phyloP scores from a whole-genome alignment of 257 asterid species.

The Solanum peruvianum region DNA sequence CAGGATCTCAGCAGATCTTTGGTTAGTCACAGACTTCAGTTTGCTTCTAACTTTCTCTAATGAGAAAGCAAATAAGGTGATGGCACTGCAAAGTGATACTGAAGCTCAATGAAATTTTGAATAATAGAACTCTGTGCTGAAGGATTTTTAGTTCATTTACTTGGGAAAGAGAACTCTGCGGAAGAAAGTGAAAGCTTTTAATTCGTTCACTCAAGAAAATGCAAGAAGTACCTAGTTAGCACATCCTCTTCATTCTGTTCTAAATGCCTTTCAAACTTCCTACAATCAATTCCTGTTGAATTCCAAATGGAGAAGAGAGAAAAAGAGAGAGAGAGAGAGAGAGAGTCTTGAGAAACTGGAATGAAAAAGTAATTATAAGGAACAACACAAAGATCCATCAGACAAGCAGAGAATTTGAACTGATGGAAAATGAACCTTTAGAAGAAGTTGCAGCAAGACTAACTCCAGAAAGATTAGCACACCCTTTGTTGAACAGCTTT shows the following conservation, averaged over 20 bases:
- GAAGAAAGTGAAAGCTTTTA: neutral
- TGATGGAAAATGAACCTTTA: conserved; percentile 28
- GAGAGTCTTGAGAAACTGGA: neutral
- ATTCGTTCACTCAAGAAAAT: conserved; percentile 2
- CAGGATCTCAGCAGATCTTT: conserved; percentile 67
- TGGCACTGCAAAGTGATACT: conserved; percentile 42
- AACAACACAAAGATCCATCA: conserved; percentile 2
- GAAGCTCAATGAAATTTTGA: neutral
- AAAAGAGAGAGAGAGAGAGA: neutral
- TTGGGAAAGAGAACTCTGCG: neutral
- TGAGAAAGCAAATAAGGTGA: conserved; percentile 51
- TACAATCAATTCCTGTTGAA: conserved; percentile 29
- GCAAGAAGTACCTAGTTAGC: conserved; percentile 49
- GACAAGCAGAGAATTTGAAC: neutral
- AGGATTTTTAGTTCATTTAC: neutral
- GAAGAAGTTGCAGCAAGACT: conserved; percentile 25
- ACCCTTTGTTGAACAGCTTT: conserved; percentile 11
- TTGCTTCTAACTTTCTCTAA: conserved; percentile 57
- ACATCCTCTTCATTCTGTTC: conserved; percentile 47
- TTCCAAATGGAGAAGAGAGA: neutral
- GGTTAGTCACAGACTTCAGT: conserved; percentile 46
- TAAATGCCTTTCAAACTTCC: conserved; percentile 25
- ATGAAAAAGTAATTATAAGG: neutral
- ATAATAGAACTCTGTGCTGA: neutral
- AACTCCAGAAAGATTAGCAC: conserved; percentile 23